Conservation (phyloP, 306 rosid genomes). For the Glycine latifolia region DNA sequence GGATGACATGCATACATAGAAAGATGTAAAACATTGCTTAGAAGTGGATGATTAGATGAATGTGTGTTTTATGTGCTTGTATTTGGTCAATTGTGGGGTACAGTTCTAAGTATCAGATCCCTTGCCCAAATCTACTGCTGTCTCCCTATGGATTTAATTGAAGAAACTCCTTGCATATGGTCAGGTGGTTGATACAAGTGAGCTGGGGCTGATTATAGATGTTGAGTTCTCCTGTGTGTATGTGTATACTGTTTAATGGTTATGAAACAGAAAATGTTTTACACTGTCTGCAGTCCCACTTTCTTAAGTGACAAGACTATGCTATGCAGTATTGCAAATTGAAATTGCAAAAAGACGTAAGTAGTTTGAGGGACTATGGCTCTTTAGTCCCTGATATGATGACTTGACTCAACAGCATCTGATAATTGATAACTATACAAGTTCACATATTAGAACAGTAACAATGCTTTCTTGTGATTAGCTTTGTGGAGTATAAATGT, state of each 20-base stretch:
- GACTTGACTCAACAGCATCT: slow-evolving; percentile 11
- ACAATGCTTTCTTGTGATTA: slow-evolving; percentile 18
- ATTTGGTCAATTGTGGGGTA: not conserved
- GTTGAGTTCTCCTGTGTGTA: slow-evolving; percentile 12
- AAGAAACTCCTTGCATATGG: slow-evolving; percentile 23
- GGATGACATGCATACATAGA: not conserved
- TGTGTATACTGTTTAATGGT: too few relatives aligned
- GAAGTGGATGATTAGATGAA: slow-evolving; percentile 24
- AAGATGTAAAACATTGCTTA: slow-evolving; percentile 27
- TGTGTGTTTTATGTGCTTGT: too few relatives aligned
- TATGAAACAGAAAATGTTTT: too few relatives aligned
- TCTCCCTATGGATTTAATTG: slow-evolving; percentile 29
- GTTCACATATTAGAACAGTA: slow-evolving; percentile 19
- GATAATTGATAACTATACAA: slow-evolving; percentile 21
- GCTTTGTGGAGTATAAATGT: slow-evolving; percentile 38
- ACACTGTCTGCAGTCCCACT: too few relatives aligned
- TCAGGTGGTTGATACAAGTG: slow-evolving; percentile 13
- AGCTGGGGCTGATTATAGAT: slow-evolving; percentile 9
- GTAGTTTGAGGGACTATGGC: slow-evolving; percentile 26
- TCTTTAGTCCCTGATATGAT: slow-evolving; percentile 36
- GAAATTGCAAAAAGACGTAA: slow-evolving; percentile 14
- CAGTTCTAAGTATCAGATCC: slow-evolving; percentile 3
- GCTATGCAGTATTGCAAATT: not conserved
- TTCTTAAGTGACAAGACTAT: too few relatives aligned
- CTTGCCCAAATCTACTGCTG: slow-evolving; percentile 28